phyloP scores from a whole-genome alignment of 768 basidiomycete genomes.

The Trametes cubensis region DNA sequence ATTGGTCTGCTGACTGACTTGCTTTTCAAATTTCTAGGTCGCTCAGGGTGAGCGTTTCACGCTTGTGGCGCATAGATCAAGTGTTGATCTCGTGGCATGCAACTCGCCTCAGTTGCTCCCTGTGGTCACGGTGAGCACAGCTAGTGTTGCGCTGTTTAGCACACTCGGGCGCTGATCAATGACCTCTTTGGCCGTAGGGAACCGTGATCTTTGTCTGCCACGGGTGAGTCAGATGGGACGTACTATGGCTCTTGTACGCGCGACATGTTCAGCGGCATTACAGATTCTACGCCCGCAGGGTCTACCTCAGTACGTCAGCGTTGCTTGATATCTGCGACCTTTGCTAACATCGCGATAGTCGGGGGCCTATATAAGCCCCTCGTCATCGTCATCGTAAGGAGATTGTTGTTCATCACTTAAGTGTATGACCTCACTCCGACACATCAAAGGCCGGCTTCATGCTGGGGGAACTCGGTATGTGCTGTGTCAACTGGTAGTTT shows the following conservation, averaged over 20 bases:
- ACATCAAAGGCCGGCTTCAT: neutral
- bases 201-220: conserved; percentile 10
- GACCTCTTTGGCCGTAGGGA: neutral
- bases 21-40: neutral
- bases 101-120: neutral
- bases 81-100: neutral
- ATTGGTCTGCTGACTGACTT: neutral
- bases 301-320: conserved; percentile 6
- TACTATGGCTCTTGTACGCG: too few species aligned
- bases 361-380: conserved; percentile 7
- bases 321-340: neutral
- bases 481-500: neutral
- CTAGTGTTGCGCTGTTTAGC: neutral
- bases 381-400: neutral
- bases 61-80: neutral
- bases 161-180: neutral
- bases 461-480: conserved; percentile 9
- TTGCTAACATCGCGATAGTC: neutral
- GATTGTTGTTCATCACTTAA: neutral
- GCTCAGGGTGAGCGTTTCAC: conserved; percentile 1
- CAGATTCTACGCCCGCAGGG: conserved; percentile 11
- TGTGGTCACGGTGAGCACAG: neutral
- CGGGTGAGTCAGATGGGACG: neutral
- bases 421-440: too few species aligned
- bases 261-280: neutral